These are phyloP conservation scores for Solanum stenotomum DNA, from an alignment of 257 asterid species.

Conservation along the genomic window DNA sequence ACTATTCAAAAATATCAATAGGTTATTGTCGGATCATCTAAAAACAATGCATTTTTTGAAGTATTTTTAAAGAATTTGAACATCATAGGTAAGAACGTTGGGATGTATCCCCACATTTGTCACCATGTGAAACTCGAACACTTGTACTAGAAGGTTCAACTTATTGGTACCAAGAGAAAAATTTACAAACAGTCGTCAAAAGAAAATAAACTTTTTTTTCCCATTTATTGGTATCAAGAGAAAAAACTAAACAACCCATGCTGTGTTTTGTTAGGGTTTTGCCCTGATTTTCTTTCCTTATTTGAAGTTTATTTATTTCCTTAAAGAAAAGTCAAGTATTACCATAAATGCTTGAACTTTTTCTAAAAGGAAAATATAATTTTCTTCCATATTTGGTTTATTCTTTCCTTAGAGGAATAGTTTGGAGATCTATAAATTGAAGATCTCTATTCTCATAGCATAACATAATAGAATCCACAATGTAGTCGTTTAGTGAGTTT, in stretches of 20 bases:
- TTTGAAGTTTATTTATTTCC: too few relatives aligned
- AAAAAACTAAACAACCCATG: not conserved
- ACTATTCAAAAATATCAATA: not conserved
- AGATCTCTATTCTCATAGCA: too few relatives aligned
- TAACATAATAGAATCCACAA: too few relatives aligned
- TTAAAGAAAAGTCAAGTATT: too few relatives aligned
- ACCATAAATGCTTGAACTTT: too few relatives aligned
- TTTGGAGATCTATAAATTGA: too few relatives aligned
- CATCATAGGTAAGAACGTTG: not conserved
- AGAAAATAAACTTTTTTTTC: not conserved
- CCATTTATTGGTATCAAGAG: not conserved
- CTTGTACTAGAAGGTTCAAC: not conserved
- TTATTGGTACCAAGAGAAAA: not conserved
- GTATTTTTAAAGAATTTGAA: not conserved
- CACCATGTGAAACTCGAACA: not conserved
- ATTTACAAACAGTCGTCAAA: not conserved
- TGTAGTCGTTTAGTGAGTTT: too few relatives aligned
- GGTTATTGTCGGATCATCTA: not conserved
- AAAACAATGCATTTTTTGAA: not conserved
- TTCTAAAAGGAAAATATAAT: too few relatives aligned
- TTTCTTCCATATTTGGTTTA: too few relatives aligned
- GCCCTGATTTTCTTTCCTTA: too few relatives aligned
- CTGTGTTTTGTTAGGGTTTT: too few relatives aligned
- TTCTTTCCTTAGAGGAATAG: too few relatives aligned
- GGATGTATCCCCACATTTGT: not conserved